Evolutionary conservation across 2,329 filamentous ascomycete species (phyloP).

Genomic region (Arachnopeziza araneosa): DNA sequence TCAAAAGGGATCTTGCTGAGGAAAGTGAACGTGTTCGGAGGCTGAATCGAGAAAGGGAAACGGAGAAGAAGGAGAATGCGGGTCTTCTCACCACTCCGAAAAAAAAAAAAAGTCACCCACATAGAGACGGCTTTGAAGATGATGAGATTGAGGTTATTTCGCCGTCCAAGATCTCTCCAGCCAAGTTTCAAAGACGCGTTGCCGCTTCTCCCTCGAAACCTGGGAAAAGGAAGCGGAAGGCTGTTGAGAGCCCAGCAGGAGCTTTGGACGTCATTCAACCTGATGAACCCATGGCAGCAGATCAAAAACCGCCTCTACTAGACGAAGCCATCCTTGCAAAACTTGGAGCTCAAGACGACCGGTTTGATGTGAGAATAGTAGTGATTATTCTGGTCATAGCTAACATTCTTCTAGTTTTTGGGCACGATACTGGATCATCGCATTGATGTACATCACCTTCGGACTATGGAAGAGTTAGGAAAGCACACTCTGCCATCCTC

Average conservation of each 20-base stretch:
- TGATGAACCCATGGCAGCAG: slow-evolving; percentile 13
- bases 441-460: slow-evolving; percentile 42
- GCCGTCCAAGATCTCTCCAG: slow-evolving; percentile 54
- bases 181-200: slow-evolving; percentile 59
- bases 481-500: slow-evolving; percentile 60
- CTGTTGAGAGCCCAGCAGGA: slow-evolving; percentile 60
- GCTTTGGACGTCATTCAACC: slow-evolving; percentile 38
- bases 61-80: slow-evolving; percentile 34
- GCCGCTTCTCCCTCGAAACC: slow-evolving; percentile 62
- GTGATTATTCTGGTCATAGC: neutral
- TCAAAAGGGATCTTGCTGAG: slow-evolving; percentile 65
- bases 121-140: slow-evolving; percentile 70
- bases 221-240: slow-evolving; percentile 62
- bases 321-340: slow-evolving; percentile 33
- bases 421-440: slow-evolving; percentile 31
- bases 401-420: slow-evolving; percentile 24
- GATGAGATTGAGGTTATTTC: slow-evolving; percentile 44
- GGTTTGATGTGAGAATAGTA: slow-evolving; percentile 31
- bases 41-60: slow-evolving; percentile 39
- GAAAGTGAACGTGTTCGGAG: slow-evolving; percentile 38
- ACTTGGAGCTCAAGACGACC: slow-evolving; percentile 36
- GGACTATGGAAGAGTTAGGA: slow-evolving; percentile 63
- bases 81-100: slow-evolving; percentile 49
- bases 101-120: slow-evolving; percentile 51
- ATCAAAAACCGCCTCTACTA: slow-evolving; percentile 19